phyloP scores from a whole-genome alignment of 2,329 filamentous ascomycete species.

The Microascus cirrosus region DNA sequence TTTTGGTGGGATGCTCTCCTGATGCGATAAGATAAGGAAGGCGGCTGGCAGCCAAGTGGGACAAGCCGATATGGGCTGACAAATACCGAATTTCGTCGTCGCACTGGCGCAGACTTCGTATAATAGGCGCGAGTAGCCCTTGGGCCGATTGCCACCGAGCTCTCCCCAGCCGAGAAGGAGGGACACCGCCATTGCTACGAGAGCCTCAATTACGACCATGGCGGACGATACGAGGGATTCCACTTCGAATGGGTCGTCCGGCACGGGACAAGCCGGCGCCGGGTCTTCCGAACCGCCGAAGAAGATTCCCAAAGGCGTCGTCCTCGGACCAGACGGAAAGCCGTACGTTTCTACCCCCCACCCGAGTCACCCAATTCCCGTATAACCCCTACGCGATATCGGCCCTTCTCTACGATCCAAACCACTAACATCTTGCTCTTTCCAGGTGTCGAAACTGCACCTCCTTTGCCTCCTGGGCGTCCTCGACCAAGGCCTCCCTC shows the following conservation, averaged over 20 bases:
- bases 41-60: neutral
- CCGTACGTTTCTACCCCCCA: slow-evolving; percentile 45
- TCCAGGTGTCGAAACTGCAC: slow-evolving; percentile 61
- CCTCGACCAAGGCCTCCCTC: slow-evolving; percentile 34
- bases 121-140: neutral
- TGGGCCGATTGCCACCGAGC: neutral
- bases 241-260: slow-evolving; percentile 9
- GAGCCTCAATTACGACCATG: slow-evolving; percentile 14
- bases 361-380: neutral
- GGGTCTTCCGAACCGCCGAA: slow-evolving; percentile 22
- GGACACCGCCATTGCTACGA: neutral
- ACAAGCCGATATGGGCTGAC: neutral
- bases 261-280: slow-evolving; percentile 9
- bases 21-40: slow-evolving; percentile 2
- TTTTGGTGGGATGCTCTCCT: neutral
- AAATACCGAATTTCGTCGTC: neutral
- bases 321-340: slow-evolving; percentile 73
- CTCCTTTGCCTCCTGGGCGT: slow-evolving; percentile 52
- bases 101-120: neutral
- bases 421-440: slow-evolving; percentile 1
- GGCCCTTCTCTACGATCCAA: neutral
- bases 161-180: neutral
- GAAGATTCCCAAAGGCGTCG: slow-evolving; percentile 58
- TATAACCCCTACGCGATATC: neutral
- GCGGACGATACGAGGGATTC: slow-evolving; percentile 22